phyloP scores from a whole-genome alignment of 1,284 basidiomycete genomes.

The Porogramme epimiltina region DNA sequence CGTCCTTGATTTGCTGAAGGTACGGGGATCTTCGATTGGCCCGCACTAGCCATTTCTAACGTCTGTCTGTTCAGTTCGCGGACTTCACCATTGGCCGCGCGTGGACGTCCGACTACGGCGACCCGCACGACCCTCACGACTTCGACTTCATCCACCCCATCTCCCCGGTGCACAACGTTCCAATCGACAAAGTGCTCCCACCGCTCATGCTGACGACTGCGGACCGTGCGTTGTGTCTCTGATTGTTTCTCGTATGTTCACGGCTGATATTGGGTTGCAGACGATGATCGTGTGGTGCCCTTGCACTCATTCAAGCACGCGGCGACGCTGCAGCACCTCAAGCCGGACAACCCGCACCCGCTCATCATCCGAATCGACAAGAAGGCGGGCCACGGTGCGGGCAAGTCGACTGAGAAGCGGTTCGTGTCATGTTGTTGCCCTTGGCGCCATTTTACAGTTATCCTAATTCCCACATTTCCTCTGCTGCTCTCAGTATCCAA shows the following conservation, averaged over 20 bases:
- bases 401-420: conserved; percentile 78
- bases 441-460: too few relatives aligned
- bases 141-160: conserved; percentile 83
- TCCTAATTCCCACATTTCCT: not conserved
- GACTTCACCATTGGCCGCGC: conserved; percentile 75
- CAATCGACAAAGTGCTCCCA: conserved; percentile 61
- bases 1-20: conserved; percentile 81
- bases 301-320: conserved; percentile 82
- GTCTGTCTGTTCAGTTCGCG: conserved; percentile 51
- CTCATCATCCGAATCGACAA: conserved; percentile 76
- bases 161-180: conserved; percentile 78
- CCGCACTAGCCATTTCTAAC: not conserved
- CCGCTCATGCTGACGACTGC: conserved; percentile 74
- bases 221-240: conserved; percentile 58
- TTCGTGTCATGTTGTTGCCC: conserved; percentile 28
- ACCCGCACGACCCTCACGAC: conserved; percentile 72
- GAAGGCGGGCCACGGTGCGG: conserved; percentile 81
- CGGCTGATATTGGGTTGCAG: too few relatives aligned
- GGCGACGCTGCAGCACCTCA: conserved; percentile 68
- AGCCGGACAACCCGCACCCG: conserved; percentile 67
- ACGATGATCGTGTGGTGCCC: conserved; percentile 83
- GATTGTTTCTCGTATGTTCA: too few relatives aligned
- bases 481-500: conserved; percentile 60
- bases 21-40: conserved; percentile 30
- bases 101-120: conserved; percentile 84